These are phyloP conservation scores for Angophora floribunda DNA, from an alignment of 345 rosid genomes.

Conservation along the genomic window DNA sequence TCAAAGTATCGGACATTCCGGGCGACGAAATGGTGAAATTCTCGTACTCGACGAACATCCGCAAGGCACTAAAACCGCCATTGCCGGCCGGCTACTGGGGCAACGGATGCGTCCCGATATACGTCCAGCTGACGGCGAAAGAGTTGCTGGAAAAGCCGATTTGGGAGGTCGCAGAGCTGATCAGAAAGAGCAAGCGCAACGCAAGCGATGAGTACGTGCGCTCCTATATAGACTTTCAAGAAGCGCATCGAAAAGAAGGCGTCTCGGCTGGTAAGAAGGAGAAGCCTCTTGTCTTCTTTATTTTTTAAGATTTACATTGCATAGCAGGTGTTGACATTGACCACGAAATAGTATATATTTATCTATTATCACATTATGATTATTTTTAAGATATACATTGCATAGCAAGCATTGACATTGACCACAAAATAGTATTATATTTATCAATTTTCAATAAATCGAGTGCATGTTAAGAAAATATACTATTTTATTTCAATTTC, in stretches of 20 bases:
- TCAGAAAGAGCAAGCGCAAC: conserved; percentile 64
- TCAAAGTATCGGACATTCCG: conserved; percentile 20
- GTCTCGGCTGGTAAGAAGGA: conserved; percentile 13
- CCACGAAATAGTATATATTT: too few relatives aligned
- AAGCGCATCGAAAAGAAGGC: conserved; percentile 33
- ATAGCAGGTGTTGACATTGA: too few relatives aligned
- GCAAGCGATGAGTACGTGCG: conserved; percentile 57
- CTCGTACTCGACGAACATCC: conserved; percentile 54
- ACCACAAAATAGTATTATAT: background rate
- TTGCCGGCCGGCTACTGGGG: conserved; percentile 80
- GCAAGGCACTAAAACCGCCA: conserved; percentile 54
- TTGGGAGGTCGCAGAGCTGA: conserved; percentile 66
- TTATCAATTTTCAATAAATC: background rate
- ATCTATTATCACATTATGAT: too few relatives aligned
- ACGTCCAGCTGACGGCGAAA: conserved; percentile 37
- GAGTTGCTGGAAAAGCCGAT: conserved; percentile 53
- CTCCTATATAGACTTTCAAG: conserved; percentile 71
- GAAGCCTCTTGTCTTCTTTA: background rate
- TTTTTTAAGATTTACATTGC: too few relatives aligned
- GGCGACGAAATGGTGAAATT: conserved; percentile 46
- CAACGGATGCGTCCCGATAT: conserved; percentile 75
- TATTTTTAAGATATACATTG: background rate
- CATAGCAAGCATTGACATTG: background rate
- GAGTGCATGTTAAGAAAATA: background rate
- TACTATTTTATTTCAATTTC: background rate